Conservation (phyloP, 2,329 filamentous ascomycete genomes). For the Nemania sp. region DNA sequence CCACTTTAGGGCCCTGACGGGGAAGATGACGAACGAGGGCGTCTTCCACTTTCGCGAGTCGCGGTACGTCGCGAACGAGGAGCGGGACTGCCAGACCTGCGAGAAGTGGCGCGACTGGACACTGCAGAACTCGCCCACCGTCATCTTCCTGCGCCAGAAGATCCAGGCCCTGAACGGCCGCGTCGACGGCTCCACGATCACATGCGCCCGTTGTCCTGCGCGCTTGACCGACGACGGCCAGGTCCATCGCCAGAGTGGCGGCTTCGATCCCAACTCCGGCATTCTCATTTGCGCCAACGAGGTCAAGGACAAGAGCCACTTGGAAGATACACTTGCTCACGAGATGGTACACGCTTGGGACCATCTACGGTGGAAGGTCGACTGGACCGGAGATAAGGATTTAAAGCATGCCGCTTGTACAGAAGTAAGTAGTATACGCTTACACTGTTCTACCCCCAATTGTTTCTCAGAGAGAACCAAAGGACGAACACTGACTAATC, state of each 20-base stretch:
- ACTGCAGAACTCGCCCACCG: constrained; percentile 79
- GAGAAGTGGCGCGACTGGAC: constrained; percentile 83
- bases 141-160: constrained; percentile 84
- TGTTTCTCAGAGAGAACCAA: no score
- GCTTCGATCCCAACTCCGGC: constrained; percentile 83
- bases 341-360: constrained; percentile 99
- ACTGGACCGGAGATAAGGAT: constrained; percentile 71
- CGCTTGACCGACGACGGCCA: constrained; percentile 59
- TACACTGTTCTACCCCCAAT: not conserved
- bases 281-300: constrained; percentile 94
- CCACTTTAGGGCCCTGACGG: constrained; percentile 81
- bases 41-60: constrained; percentile 76
- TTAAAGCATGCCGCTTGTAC: constrained; percentile 90
- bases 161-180: constrained; percentile 77
- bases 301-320: constrained; percentile 74
- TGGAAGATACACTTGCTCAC: constrained; percentile 93
- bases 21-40: constrained; percentile 69
- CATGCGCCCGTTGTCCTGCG: constrained; percentile 76
- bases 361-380: constrained; percentile 86
- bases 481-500: constrained; percentile 6
- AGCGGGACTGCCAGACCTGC: constrained; percentile 76
- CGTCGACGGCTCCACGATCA: constrained; percentile 73
- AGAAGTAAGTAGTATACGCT: constrained; percentile 62
- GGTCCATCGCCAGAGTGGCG: constrained; percentile 70
- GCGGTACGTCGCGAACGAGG: constrained; percentile 75